Base-by-base conservation (phyloP, 495 filamentous ascomycete species). In the Poronia punctata region DNA sequence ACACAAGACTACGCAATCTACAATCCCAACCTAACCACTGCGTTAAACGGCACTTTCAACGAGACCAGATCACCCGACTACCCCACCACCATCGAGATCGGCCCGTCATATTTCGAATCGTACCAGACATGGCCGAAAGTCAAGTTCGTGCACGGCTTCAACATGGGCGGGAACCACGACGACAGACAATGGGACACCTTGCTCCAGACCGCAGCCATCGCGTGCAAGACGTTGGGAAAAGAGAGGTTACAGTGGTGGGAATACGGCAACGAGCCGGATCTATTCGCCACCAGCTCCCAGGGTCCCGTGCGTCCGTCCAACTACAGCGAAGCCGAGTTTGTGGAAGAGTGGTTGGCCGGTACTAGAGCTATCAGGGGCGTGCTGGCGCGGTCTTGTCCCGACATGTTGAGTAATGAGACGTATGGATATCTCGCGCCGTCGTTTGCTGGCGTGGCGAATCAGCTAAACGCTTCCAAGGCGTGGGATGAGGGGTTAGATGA, bases 251-350 rank as follows among this genome's bases (percentile, higher is more conserved):
- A 72, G 17, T 59, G 61, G 40, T 83, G 77, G 78, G 72, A 78
- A 38, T 71, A 80, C 47, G 81, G 79, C 11, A 84, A 85, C 42
- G 81, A 85, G 58, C 79, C 80, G 0, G 80, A 85, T 49, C 60
- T 83, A 17, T 83, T 61, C 52, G 68, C 70, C 14, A 73, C 68
- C 3, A 74, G 70, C 19, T 47, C 69, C 9, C 74, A 75, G 40
- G 74, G 75, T 0, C 56, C 62, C 2, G 69, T 76, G 32, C 59
- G 79, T 19, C 72, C 76, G 8, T 27, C 67, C 0, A 55, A 46
- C 35, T 85, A 77, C 71, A 67, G 61, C 25, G 81, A 83, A 50
- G 51, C 53, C 27, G 62, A 67, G 20, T 83, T 78, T 51, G 75
- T 82, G 1, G 29, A 50, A n/a, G 68, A 85, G 49, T 85, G 80